Evolutionary conservation across 2,329 filamentous ascomycete genomes (phyloP), one percentile per base, ranked within the genome.

Genomic region (Colletotrichum caudatum): DNA sequence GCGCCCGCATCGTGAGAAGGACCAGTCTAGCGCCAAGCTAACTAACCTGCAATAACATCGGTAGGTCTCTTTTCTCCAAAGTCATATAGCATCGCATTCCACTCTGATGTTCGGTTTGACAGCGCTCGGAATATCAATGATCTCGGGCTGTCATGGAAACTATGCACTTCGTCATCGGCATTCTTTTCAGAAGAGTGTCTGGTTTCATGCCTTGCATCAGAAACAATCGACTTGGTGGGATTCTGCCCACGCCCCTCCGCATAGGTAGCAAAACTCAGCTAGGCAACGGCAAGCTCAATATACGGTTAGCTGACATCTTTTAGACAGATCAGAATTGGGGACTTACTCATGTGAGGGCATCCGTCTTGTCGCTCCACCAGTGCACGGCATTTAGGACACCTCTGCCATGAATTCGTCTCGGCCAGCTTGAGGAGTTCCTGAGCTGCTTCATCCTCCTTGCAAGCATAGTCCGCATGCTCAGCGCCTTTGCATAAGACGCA

Each of bases 311-410:
- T 18, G 12, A 3, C 9, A 33, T 33, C 6, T 20, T 44, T 26
- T 35, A 23, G 1, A 20, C 12, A 6, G 1, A 33, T 8, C 12
- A 12, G n/a, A 16, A 14, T 5, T 3, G n/a, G 14, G 6, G 14
- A 84, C 85, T 76, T 74, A 90, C 88, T 87, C 4, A 90, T 90
- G 63, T 90, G 88, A 62, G 86, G 81, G 71, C 89, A 90, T 1
- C 89, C 88, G 0, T 46, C n/a, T 0, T 76, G 39, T 0, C 88
- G 77, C 77, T 89, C 87, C 0, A 91, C 81, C 16, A 90, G 44
- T 0, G 79, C 70, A 2, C 73, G 74, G 73, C 89, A 91, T 0
- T 73, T 67, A 5, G 75, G 76, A 69, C 89, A 91, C 2, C 83
- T 79, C 76, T 87, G 84, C 88, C 88, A 91, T 1, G 82, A 81